Conservation (phyloP, 2,329 filamentous ascomycete species). For the Fusarium circinatum region DNA sequence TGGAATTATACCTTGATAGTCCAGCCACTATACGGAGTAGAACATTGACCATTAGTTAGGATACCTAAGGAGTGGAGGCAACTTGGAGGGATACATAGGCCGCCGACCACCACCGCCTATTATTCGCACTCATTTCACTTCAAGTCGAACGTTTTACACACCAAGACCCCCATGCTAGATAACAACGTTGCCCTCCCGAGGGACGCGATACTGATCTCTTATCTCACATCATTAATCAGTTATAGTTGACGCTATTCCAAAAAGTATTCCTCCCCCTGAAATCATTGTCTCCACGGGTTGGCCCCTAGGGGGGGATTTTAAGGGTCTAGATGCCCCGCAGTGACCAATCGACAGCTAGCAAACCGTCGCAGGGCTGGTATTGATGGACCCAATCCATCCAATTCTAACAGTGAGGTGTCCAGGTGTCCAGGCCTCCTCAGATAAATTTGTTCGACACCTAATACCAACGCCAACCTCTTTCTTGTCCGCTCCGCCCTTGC, state of each 20-base stretch:
- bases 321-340: conserved; percentile 37
- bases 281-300: conserved; percentile 6
- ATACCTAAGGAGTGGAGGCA: not conserved
- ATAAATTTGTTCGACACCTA: conserved; percentile 37
- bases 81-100: not conserved
- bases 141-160: not conserved
- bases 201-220: not conserved
- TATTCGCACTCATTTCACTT: not conserved
- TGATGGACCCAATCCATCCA: conserved; percentile 13
- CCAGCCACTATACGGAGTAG: not conserved
- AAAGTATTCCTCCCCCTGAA: conserved; percentile 17
- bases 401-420: conserved; percentile 8
- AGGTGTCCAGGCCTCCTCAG: conserved; percentile 8
- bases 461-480: conserved; percentile 17
- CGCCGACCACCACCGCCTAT: not conserved
- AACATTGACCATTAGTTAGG: not conserved
- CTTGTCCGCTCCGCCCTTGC: conserved; percentile 17
- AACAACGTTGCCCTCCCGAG: not conserved
- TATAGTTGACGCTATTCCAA: not conserved
- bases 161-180: not conserved
- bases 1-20: conserved; percentile 8
- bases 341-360: conserved; percentile 40
- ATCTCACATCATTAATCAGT: not conserved
- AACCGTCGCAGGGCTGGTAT: conserved; percentile 37
- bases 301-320: conserved; percentile 18